These are phyloP conservation scores for Papiliotrema flavescens DNA, from an alignment of 1,284 basidiomycete genomes.

Conservation along the genomic window DNA sequence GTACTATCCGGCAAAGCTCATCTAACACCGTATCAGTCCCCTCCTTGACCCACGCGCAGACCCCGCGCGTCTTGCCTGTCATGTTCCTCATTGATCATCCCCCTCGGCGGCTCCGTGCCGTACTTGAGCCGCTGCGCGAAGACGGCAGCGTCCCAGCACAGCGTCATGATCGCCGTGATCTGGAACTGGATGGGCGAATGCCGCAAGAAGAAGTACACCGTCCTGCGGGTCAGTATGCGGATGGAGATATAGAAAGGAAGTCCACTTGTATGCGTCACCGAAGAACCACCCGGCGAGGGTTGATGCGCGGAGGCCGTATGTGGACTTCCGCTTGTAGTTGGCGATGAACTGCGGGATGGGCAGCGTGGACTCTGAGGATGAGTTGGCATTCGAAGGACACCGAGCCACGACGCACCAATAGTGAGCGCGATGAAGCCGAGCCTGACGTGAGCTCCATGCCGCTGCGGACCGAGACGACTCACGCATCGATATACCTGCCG, in stretches of 20 bases:
- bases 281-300: constrained; percentile 52
- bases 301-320: constrained; percentile 52
- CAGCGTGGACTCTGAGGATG: constrained; percentile 50
- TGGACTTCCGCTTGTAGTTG: constrained; percentile 51
- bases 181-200: constrained; percentile 52
- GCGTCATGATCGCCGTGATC: constrained; percentile 46
- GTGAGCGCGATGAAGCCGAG: constrained; percentile 54
- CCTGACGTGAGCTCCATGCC: constrained; percentile 11
- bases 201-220: constrained; percentile 51
- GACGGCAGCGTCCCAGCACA: constrained; percentile 45
- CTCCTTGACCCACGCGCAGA: constrained; percentile 10
- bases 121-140: constrained; percentile 37
- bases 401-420: constrained; percentile 34
- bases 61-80: constrained; percentile 12
- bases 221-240: constrained; percentile 21
- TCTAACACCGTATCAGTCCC: too few relatives aligned
- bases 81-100: constrained; percentile 2
- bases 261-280: constrained; percentile 49
- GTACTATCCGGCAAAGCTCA: neutral
- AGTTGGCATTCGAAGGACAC: neutral
- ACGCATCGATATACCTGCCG: constrained; percentile 45
- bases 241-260: neutral
- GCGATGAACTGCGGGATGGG: constrained; percentile 55
- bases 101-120: constrained; percentile 31
- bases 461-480: constrained; percentile 27